Percentiles rank a stretch among this genome's conserved stretches.
Evolutionary conservation across 2,329 filamentous ascomycete genomes (phyloP).

Genomic region (Calonectria pseudoreteaudii): DNA sequence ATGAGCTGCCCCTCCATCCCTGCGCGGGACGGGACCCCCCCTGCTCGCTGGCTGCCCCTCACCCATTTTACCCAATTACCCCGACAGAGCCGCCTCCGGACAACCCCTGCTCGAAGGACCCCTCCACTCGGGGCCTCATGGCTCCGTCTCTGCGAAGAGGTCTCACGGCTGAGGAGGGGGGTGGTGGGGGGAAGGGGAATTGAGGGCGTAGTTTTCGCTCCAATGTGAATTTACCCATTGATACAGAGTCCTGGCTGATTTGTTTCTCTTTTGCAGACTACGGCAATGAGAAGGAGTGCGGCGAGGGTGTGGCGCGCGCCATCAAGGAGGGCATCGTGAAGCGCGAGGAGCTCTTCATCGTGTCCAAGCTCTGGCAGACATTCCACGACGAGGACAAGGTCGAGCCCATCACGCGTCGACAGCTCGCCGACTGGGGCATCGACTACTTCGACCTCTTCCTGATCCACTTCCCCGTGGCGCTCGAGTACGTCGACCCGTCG

Average conservation of each 20-base stretch:
- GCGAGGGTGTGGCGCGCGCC: slow-evolving; percentile 81
- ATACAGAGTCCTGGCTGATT: not conserved
- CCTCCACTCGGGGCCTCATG: slow-evolving; percentile 27
- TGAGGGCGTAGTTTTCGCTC: not conserved
- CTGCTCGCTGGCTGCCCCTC: slow-evolving; percentile 20
- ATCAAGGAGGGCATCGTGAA: slow-evolving; percentile 85
- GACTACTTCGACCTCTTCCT: slow-evolving; percentile 94
- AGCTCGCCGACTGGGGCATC: slow-evolving; percentile 84
- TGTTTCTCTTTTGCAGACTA: slow-evolving; percentile 71
- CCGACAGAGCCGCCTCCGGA: slow-evolving; percentile 39
- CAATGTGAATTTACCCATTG: not conserved
- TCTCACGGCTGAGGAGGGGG: not conserved
- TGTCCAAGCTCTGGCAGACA: slow-evolving; percentile 93
- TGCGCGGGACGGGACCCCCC: not conserved
- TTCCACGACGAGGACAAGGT: slow-evolving; percentile 87
- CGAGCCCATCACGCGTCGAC: slow-evolving; percentile 79
- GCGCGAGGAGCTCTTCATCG: slow-evolving; percentile 90
- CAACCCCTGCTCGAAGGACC: slow-evolving; percentile 37
- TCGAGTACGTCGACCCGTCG: slow-evolving; percentile 85
- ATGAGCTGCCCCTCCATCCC: slow-evolving; percentile 8
- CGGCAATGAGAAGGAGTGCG: slow-evolving; percentile 83
- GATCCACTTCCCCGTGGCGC: slow-evolving; percentile 88
- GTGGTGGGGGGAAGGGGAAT: not conserved
- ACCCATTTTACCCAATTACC: slow-evolving; percentile 34
- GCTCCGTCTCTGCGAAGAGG: not conserved